Evolutionary conservation across 345 rosid genomes (phyloP).

Genomic region (Aquilaria yunnanensis): DNA sequence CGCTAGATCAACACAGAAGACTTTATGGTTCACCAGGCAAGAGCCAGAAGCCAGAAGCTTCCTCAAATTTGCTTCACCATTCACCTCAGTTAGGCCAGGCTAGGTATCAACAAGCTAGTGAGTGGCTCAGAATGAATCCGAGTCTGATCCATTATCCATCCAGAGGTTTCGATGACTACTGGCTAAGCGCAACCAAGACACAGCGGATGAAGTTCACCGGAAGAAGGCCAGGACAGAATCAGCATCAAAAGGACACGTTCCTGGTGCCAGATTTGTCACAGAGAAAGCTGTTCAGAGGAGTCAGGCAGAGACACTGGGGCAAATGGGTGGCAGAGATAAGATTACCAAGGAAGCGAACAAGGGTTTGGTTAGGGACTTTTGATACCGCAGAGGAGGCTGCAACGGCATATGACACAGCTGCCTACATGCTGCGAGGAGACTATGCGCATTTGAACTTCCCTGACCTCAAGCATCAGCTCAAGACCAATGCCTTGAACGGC

Average conservation of each 20-base stretch:
- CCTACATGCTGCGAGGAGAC: slow-evolving; percentile 81
- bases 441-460: slow-evolving; percentile 91
- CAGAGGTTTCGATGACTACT: slow-evolving; percentile 39
- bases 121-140: slow-evolving; percentile 46
- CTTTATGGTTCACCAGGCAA: slow-evolving; percentile 12
- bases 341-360: slow-evolving; percentile 85
- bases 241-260: slow-evolving; percentile 23
- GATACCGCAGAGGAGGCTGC: slow-evolving; percentile 97
- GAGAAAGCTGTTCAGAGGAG: slow-evolving; percentile 82
- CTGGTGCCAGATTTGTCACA: slow-evolving; percentile 20
- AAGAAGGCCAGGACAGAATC: slow-evolving; percentile 26
- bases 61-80: slow-evolving; percentile 14
- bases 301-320: slow-evolving; percentile 96
- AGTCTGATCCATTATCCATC: slow-evolving; percentile 22
- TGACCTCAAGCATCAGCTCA: slow-evolving; percentile 49
- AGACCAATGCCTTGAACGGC: slow-evolving; percentile 35
- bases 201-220: slow-evolving; percentile 57
- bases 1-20: slow-evolving; percentile 18
- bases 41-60: slow-evolving; percentile 14
- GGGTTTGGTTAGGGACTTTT: slow-evolving; percentile 96
- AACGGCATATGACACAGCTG: slow-evolving; percentile 85
- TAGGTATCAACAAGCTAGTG: slow-evolving; percentile 14
- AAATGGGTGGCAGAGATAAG: slow-evolving; percentile 99
- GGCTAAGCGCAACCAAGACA: slow-evolving; percentile 59
- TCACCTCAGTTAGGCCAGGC: slow-evolving; percentile 1